Conservation (phyloP, 371 early-diverging fungal genomes). For the Mucor sp. region DNA sequence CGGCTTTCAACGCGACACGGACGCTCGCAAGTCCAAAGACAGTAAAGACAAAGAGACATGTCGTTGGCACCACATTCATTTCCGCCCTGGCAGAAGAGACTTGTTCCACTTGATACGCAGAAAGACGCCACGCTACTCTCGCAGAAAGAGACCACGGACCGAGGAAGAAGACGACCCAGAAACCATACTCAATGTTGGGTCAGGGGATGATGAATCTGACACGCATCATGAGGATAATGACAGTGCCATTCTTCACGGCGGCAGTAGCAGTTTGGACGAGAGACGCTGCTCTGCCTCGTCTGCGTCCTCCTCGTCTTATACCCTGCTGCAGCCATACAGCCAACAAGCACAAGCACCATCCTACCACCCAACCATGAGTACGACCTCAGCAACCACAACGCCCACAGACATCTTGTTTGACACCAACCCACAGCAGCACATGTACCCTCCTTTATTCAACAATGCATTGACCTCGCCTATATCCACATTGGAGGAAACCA, state of each 20-base stretch:
- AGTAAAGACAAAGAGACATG: constrained; percentile 45
- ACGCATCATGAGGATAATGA: background rate
- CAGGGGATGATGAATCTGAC: constrained; percentile 20
- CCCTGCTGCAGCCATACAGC: constrained; percentile 4
- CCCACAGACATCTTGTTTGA: background rate
- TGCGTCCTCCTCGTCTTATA: constrained; percentile 14
- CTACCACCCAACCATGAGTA: background rate
- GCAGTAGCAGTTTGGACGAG: constrained; percentile 7
- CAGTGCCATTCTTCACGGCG: background rate
- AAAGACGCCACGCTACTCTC: constrained; percentile 40
- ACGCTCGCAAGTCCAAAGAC: constrained; percentile 57
- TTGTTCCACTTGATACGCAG: constrained; percentile 47
- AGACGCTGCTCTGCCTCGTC: constrained; percentile 21
- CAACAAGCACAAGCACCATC: background rate
- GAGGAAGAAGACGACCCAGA: constrained; percentile 20
- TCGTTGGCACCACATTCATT: constrained; percentile 49
- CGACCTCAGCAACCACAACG: background rate
- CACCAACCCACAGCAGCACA: background rate
- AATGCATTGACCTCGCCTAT: background rate
- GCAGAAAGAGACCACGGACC: constrained; percentile 22
- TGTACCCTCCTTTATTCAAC: background rate
- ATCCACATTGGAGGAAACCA: background rate
- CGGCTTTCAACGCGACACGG: constrained; percentile 53
- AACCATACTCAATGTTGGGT: constrained; percentile 14
- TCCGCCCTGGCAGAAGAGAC: constrained; percentile 43